Conservation (phyloP, 192 early-diverging fungal species). For the Podochytrium sp. region DNA sequence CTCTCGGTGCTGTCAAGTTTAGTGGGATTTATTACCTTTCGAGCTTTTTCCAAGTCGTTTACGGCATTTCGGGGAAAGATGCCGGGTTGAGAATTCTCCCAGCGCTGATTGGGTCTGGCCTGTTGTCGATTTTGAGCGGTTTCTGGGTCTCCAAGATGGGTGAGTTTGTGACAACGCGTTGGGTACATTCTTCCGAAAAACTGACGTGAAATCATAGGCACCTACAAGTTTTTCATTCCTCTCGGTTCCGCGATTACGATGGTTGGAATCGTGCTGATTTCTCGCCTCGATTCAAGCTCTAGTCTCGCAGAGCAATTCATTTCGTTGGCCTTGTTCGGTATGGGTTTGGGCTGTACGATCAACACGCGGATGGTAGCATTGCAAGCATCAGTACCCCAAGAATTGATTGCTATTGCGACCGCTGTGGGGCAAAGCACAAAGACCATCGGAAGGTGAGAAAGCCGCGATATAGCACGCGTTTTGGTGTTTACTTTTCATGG, state of each 20-base stretch:
- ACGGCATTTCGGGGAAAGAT: conserved; percentile 66
- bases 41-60: conserved; percentile 75
- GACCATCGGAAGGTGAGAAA: conserved; percentile 71
- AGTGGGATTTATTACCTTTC: conserved; percentile 72
- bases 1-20: conserved; percentile 45
- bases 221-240: conserved; percentile 67
- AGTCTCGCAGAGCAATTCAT: conserved; percentile 56
- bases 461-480: conserved; percentile 67
- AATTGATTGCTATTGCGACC: conserved; percentile 75
- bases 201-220: conserved; percentile 40
- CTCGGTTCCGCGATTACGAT: conserved; percentile 63
- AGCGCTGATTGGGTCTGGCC: conserved; percentile 70
- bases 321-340: conserved; percentile 69
- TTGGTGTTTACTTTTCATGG: too few relatives aligned
- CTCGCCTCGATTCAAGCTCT: conserved; percentile 58
- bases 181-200: too few relatives aligned
- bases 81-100: conserved; percentile 75
- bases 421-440: conserved; percentile 67
- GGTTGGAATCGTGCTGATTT: conserved; percentile 67
- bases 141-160: conserved; percentile 15
- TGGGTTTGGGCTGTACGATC: conserved; percentile 74
- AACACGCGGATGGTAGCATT: conserved; percentile 76
- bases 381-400: conserved; percentile 68
- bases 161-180: too few relatives aligned
- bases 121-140: conserved; percentile 59